Evolutionary conservation across 129 eudicot species (phyloP), one percentile per base, ranked within the genome.

Genomic region (Calendula officinalis): DNA sequence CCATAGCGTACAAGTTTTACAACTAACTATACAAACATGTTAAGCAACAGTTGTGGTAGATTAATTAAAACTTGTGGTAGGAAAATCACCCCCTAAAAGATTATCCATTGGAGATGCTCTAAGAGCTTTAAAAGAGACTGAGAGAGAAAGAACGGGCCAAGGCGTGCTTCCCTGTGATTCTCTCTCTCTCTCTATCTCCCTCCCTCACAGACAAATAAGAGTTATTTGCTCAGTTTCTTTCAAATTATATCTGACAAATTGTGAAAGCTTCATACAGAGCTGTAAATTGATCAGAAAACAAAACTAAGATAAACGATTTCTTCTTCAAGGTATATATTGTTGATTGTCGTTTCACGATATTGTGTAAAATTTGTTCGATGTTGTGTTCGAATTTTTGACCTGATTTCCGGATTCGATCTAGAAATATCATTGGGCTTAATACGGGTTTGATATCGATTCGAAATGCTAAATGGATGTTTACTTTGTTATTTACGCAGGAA

Each of bases 41-140:
- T n/a, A n/a, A n/a, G n/a, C n/a, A n/a, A n/a, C n/a, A n/a, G n/a
- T n/a, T n/a, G n/a, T n/a, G n/a, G n/a, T n/a, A n/a, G n/a, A n/a
- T n/a, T n/a, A n/a, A n/a, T n/a, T n/a, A n/a, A n/a, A n/a, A n/a
- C n/a, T n/a, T n/a, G n/a, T n/a, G n/a, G n/a, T n/a, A n/a, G n/a
- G n/a, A n/a, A n/a, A n/a, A n/a, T n/a, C n/a, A n/a, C n/a, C n/a
- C n/a, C n/a, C n/a, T n/a, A n/a, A n/a, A n/a, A n/a, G n/a, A n/a
- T n/a, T n/a, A n/a, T n/a, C n/a, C n/a, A n/a, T n/a, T n/a, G n/a
- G n/a, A n/a, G n/a, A n/a, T n/a, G n/a, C n/a, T n/a, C n/a, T n/a
- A n/a, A n/a, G n/a, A n/a, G n/a, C n/a, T n/a, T 40, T 51, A 66
- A 22, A 66, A 66, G n/a, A 37, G 68, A n/a, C 32, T 45, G 71